phyloP scores from a whole-genome alignment of 495 filamentous ascomycete species.

The Tuber borchii region DNA sequence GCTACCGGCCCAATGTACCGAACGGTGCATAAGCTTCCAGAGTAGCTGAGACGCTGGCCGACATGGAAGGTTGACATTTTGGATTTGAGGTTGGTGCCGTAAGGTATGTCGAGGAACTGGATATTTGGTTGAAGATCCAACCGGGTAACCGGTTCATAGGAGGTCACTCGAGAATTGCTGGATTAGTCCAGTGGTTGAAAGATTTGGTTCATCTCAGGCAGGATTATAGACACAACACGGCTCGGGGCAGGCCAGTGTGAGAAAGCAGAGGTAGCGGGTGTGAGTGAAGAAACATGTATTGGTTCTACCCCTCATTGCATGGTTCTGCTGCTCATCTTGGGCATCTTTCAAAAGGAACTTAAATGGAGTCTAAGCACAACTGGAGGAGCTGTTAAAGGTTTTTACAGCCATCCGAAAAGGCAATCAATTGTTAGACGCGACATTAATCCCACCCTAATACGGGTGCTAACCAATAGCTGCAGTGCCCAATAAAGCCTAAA shows the following conservation, averaged over 20 bases:
- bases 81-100: not conserved
- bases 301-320: not conserved
- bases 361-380: not conserved
- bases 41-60: constrained; percentile 71
- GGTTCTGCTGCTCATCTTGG: not conserved
- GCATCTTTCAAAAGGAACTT: not conserved
- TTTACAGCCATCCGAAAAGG: not conserved
- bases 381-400: not conserved
- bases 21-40: constrained; percentile 69
- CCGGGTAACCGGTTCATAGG: not conserved
- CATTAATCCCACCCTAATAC: not conserved
- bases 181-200: not conserved
- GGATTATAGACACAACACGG: not conserved
- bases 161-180: not conserved
- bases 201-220: not conserved
- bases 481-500: not conserved
- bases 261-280: not conserved
- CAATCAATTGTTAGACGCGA: not conserved
- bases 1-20: constrained; percentile 71
- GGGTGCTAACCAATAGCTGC: not conserved
- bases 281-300: not conserved
- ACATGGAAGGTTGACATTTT: constrained; percentile 42
- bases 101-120: not conserved
- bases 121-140: not conserved
- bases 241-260: not conserved